Evolutionary conservation across 2,329 filamentous ascomycete genomes (phyloP), one percentile per base, ranked within the genome.

Genomic region (Escovopsis sp.): DNA sequence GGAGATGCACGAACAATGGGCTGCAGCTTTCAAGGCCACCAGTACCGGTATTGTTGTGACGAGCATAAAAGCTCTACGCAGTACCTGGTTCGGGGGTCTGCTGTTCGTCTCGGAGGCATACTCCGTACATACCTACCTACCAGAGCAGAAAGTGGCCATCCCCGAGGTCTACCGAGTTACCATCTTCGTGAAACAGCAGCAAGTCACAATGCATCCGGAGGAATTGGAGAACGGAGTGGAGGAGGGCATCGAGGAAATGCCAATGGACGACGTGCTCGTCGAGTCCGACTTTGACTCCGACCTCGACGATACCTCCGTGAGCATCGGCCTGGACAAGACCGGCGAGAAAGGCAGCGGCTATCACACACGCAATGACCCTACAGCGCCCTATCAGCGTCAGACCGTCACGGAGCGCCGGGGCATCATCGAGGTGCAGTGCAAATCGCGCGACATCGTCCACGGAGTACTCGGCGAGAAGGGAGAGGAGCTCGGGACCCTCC

Each of bases 361-460:
- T 40, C 48, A 49, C 12, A 50, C 46, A 15, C 48, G 47, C 15
- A 55, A 55, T 19, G 46, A 53, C 35, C 52, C 48, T 7, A 37
- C 43, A 2, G 38, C 38, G 6, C 52, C 51, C 1, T 53, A 47
- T 6, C 55, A 57, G 30, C 47, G 44, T 15, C 41, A 43, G 40
- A 45, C 44, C 7, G 44, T 45, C 11, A 45, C 44, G 11, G 52
- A 39, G 36, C 51, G 54, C 0, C 47, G 49, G 18, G 54, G 55
- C 6, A 45, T 51, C 4, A 48, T 57, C 32, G 50, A 53, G 34
- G 48, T 56, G 19, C 49, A 49, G 6, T 56, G 52, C 46, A 49
- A 49, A 8, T 44, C 48, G 26, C 36, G 51, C 12, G 53, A 57
- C 23, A 41, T 57, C 12, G 46, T 55, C 12, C 54, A 57, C 33